phyloP scores from a whole-genome alignment of 2,329 filamentous ascomycete genomes.

The Alternaria sp. region DNA sequence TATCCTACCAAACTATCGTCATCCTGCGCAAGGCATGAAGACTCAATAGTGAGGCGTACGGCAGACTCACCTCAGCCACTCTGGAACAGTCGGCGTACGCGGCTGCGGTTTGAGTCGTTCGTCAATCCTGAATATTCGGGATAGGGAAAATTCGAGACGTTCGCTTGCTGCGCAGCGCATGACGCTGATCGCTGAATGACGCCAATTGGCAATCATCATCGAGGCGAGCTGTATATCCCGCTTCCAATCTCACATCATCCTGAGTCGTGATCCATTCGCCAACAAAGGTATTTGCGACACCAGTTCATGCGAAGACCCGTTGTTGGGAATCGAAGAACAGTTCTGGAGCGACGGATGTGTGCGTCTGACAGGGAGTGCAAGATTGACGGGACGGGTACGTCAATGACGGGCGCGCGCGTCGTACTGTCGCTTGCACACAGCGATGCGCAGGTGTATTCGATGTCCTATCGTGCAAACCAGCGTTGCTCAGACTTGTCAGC shows the following conservation, averaged over 20 bases:
- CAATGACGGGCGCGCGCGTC: constrained; percentile 6
- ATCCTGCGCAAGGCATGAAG: constrained; percentile 4
- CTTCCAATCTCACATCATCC: not conserved
- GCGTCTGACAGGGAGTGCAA: constrained; percentile 27
- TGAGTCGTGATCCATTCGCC: not conserved
- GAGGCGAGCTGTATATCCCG: not conserved
- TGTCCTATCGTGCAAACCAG: not conserved
- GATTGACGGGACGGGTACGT: constrained; percentile 15
- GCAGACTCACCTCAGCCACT: constrained; percentile 3
- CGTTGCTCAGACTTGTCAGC: not conserved
- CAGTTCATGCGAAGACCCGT: constrained; percentile 19
- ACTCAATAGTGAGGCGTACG: constrained; percentile 13
- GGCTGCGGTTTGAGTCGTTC: not conserved
- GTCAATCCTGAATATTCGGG: not conserved
- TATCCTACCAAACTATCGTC: constrained; percentile 3
- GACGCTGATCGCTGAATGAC: not conserved
- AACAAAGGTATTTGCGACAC: constrained; percentile 4
- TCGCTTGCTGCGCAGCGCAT: constrained; percentile 7
- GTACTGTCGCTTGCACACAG: not conserved
- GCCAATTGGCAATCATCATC: not conserved
- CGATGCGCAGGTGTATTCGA: constrained; percentile 18
- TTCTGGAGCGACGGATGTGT: constrained; percentile 17
- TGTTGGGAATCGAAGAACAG: constrained; percentile 6
- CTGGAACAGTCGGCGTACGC: constrained; percentile 1
- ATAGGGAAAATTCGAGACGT: not conserved